Percentiles rank a stretch among this genome's conserved stretches.
phyloP scores from a whole-genome alignment of 495 filamentous ascomycete genomes.

The Aeminium ludgeri region DNA sequence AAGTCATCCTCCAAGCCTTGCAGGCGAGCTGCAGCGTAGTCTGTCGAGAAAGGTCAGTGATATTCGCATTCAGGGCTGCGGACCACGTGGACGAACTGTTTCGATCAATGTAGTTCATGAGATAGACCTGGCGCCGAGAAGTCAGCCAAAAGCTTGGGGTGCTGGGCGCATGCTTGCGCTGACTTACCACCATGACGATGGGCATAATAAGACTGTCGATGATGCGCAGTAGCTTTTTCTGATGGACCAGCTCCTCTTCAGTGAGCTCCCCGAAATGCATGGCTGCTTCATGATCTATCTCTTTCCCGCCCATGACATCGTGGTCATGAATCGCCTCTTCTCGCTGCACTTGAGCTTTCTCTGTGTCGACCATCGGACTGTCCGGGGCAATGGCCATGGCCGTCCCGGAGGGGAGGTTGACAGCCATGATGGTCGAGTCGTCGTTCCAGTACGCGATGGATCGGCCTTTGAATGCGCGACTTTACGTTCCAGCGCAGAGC shows the following conservation, averaged over 20 bases:
- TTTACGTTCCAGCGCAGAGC: too few species aligned
- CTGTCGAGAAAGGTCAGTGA: background rate
- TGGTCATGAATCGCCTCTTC: conserved; percentile 18
- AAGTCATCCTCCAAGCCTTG: conserved; percentile 25
- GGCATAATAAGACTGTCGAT: conserved; percentile 41
- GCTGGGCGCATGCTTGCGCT: background rate
- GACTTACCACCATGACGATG: conserved; percentile 29
- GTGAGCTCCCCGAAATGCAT: conserved; percentile 27
- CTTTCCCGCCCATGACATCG: conserved; percentile 29
- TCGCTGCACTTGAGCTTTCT: conserved; percentile 1
- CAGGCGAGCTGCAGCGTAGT: conserved; percentile 31
- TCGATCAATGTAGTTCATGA: conserved; percentile 40
- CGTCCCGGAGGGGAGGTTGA: too few species aligned
- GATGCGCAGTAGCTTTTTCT: conserved; percentile 31
- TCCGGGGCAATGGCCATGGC: background rate
- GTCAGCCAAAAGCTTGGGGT: background rate
- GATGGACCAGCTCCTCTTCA: conserved; percentile 29
- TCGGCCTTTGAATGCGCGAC: too few species aligned
- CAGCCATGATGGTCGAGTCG: too few species aligned
- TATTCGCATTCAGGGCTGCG: too few species aligned
- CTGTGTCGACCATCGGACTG: background rate
- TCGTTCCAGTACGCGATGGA: too few species aligned
- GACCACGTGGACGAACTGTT: conserved; percentile 22
- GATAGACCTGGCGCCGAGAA: conserved; percentile 25
- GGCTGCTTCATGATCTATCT: conserved; percentile 30